Conservation (phyloP, 1,139 yeast genomes). For the Saccharomycopsis hybrid region DNA sequence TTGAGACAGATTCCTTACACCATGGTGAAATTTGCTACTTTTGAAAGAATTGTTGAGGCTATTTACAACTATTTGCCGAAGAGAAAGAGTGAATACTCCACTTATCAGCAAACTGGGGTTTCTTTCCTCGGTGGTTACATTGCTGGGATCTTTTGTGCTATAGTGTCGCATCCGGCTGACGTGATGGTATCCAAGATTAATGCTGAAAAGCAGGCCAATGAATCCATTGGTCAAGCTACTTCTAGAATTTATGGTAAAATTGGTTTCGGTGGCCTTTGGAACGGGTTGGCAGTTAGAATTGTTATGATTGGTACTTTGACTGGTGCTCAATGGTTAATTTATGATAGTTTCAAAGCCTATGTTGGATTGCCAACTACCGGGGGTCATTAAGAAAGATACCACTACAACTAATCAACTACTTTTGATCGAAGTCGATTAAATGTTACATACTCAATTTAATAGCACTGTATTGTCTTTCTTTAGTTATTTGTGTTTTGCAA, state of each 20-base stretch:
- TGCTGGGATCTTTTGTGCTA: slow-evolving; percentile 94
- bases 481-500: no score
- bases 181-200: slow-evolving; percentile 93
- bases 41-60: slow-evolving; percentile 77
- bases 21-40: slow-evolving; percentile 91
- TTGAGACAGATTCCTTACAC: slow-evolving; percentile 94
- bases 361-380: slow-evolving; percentile 92
- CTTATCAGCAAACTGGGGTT: slow-evolving; percentile 80
- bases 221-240: slow-evolving; percentile 60
- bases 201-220: slow-evolving; percentile 62
- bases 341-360: slow-evolving; percentile 79
- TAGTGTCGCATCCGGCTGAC: slow-evolving; percentile 95
- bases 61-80: slow-evolving; percentile 54
- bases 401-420: no score
- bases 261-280: slow-evolving; percentile 90
- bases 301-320: slow-evolving; percentile 96
- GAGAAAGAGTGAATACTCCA: slow-evolving; percentile 47
- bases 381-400: slow-evolving; percentile 37
- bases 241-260: slow-evolving; percentile 69
- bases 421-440: no score
- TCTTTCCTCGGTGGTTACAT: slow-evolving; percentile 91
- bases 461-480: no score
- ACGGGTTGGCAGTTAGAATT: slow-evolving; percentile 89
- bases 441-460: no score
- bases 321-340: slow-evolving; percentile 93